Percentiles rank a stretch among this genome's conserved stretches.
These are phyloP conservation scores for Colletotrichum plurivorum DNA, from an alignment of 2,329 filamentous ascomycete species.

Conservation along the genomic window DNA sequence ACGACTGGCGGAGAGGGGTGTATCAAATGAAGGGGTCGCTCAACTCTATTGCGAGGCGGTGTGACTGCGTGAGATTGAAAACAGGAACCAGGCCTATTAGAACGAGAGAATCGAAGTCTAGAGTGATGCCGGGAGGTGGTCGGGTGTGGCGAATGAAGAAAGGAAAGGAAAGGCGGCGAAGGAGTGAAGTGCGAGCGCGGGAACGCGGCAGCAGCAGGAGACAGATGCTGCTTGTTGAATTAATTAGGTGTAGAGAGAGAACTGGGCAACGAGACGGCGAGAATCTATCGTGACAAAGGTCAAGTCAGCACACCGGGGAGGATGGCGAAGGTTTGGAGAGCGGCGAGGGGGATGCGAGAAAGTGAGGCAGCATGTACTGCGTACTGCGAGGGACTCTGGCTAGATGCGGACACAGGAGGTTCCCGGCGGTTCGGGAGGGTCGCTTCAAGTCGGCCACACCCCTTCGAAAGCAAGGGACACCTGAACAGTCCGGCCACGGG, in stretches of 20 bases:
- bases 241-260: slow-evolving; percentile 36
- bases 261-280: slow-evolving; percentile 17
- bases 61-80: slow-evolving; percentile 34
- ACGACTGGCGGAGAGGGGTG: slow-evolving; percentile 20
- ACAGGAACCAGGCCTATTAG: slow-evolving; percentile 40
- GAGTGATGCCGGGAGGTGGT: slow-evolving; percentile 20
- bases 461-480: slow-evolving; percentile 46
- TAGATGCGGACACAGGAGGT: slow-evolving; percentile 44
- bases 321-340: slow-evolving; percentile 9
- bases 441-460: slow-evolving; percentile 43
- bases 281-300: slow-evolving; percentile 34
- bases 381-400: slow-evolving; percentile 43
- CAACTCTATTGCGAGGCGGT: slow-evolving; percentile 36
- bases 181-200: slow-evolving; percentile 25
- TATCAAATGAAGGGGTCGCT: slow-evolving; percentile 38
- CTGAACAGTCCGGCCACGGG: slow-evolving; percentile 51
- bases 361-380: slow-evolving; percentile 34
- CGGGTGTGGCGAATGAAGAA: slow-evolving; percentile 24
- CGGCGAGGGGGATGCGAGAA: slow-evolving; percentile 32
- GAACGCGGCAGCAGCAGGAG: slow-evolving; percentile 10
- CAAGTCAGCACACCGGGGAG: slow-evolving; percentile 23
- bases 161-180: slow-evolving; percentile 34
- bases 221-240: slow-evolving; percentile 21
- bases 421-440: slow-evolving; percentile 43
- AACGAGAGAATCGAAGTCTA: slow-evolving; percentile 39